Conservation (phyloP, 352 stramenopile genomes). For the Peronospora belbahrii region DNA sequence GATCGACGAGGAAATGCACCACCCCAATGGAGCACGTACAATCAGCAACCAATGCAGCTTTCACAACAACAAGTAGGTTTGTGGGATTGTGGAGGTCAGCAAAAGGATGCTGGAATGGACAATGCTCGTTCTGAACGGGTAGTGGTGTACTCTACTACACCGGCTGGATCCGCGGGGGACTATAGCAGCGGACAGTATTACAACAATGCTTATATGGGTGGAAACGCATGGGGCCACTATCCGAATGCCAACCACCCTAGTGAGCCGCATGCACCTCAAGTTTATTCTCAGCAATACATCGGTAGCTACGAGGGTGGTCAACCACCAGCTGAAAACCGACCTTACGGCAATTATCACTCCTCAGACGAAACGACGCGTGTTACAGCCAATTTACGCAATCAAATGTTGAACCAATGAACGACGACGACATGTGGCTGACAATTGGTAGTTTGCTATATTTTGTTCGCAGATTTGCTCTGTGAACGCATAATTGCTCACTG, state of each 20-base stretch:
- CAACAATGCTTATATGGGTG: conserved; percentile 13
- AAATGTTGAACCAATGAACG: conserved; percentile 21
- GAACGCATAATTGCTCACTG: no score
- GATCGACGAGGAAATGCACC: conserved; percentile 15
- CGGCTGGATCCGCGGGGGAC: neutral
- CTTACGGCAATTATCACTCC: conserved; percentile 18
- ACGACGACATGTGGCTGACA: neutral
- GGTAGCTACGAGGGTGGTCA: conserved; percentile 13
- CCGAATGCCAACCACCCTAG: conserved; percentile 3
- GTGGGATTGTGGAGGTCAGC: conserved; percentile 11
- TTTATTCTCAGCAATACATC: conserved; percentile 19
- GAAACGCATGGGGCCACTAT: conserved; percentile 19
- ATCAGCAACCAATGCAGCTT: conserved; percentile 20
- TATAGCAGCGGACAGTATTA: conserved; percentile 22
- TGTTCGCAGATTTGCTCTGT: no score
- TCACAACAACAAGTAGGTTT: conserved; percentile 10
- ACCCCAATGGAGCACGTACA: conserved; percentile 22
- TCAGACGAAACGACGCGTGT: conserved; percentile 21
- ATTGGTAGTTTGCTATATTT: neutral
- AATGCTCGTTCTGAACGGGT: conserved; percentile 24
- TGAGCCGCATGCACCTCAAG: conserved; percentile 7
- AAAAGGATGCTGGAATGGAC: conserved; percentile 13
- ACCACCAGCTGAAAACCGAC: conserved; percentile 6
- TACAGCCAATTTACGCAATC: conserved; percentile 26
- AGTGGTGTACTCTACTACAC: conserved; percentile 29